Evolutionary conservation across 192 early-diverging fungal species (phyloP).

Genomic region (Umbelopsis vinacea): DNA sequence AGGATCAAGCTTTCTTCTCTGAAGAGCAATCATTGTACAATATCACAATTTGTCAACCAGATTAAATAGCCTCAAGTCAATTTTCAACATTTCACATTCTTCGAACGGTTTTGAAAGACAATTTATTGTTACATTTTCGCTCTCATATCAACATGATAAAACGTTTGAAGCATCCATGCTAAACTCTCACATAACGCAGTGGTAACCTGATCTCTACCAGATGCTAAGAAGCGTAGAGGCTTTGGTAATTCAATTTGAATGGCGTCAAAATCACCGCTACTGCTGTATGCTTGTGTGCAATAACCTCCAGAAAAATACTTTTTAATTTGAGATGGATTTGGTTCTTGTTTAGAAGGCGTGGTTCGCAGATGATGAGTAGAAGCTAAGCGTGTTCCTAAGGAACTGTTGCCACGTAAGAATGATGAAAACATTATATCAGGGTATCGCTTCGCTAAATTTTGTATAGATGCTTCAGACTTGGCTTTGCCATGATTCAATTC

Average conservation of each 20-base stretch:
- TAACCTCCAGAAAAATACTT: conserved; percentile 12
- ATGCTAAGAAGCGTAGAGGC: background rate
- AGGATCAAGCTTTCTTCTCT: background rate
- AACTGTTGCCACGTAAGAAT: background rate
- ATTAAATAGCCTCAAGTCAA: background rate
- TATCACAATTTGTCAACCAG: conserved; percentile 9
- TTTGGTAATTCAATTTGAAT: conserved; percentile 19
- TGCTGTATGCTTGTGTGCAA: conserved; percentile 9
- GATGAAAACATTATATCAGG: conserved; percentile 2
- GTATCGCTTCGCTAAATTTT: background rate
- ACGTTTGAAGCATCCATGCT: conserved; percentile 3
- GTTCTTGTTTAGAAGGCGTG: background rate
- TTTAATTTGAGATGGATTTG: background rate
- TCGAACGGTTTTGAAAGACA: too few relatives aligned
- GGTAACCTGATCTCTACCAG: background rate
- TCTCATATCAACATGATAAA: conserved; percentile 2
- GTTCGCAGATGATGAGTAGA: background rate
- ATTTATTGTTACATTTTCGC: conserved; percentile 17
- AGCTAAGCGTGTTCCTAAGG: background rate
- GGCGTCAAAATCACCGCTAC: background rate
- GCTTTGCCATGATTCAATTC: background rate
- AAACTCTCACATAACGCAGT: conserved; percentile 1
- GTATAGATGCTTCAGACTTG: background rate
- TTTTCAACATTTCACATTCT: too few relatives aligned
- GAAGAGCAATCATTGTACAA: conserved; percentile 18